These are phyloP conservation scores for Clarireedia paspali DNA, from an alignment of 2,329 filamentous ascomycete genomes.

Conservation along the genomic window DNA sequence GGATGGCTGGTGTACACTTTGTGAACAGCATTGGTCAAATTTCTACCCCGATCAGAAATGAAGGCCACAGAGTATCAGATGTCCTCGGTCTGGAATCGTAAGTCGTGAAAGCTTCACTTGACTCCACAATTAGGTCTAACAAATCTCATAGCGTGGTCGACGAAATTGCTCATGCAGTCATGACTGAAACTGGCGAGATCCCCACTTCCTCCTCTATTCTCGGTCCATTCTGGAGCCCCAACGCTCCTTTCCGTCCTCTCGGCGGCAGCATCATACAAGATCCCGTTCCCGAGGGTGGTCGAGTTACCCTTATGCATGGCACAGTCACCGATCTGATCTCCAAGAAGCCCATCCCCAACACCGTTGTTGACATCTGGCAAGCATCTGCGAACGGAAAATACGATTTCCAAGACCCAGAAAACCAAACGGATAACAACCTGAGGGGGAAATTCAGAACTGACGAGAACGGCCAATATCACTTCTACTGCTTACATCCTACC, in stretches of 20 bases:
- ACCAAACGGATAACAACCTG: constrained; percentile 51
- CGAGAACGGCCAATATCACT: constrained; percentile 45
- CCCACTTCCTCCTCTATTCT: constrained; percentile 61
- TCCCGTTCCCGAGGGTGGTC: constrained; percentile 38
- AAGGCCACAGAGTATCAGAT: constrained; percentile 65
- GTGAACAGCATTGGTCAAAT: constrained; percentile 68
- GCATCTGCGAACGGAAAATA: constrained; percentile 49
- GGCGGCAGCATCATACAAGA: constrained; percentile 56
- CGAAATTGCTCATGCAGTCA: constrained; percentile 34
- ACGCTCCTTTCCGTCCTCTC: constrained; percentile 63
- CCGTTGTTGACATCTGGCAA: constrained; percentile 58
- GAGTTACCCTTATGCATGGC: constrained; percentile 53
- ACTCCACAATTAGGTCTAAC: neutral
- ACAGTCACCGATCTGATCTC: constrained; percentile 37
- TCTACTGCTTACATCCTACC: constrained; percentile 42
- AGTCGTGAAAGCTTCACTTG: constrained; percentile 27
- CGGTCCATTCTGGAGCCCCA: constrained; percentile 74
- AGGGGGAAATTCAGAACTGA: constrained; percentile 54
- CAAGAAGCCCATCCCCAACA: constrained; percentile 31
- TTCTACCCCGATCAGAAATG: constrained; percentile 58
- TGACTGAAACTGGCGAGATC: constrained; percentile 15
- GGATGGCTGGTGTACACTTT: constrained; percentile 67
- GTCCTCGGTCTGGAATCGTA: constrained; percentile 67
- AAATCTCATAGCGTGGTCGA: constrained; percentile 47
- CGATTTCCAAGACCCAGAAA: constrained; percentile 55